phyloP scores from a whole-genome alignment of 768 basidiomycete species.

The Pisolithus microcarpus region DNA sequence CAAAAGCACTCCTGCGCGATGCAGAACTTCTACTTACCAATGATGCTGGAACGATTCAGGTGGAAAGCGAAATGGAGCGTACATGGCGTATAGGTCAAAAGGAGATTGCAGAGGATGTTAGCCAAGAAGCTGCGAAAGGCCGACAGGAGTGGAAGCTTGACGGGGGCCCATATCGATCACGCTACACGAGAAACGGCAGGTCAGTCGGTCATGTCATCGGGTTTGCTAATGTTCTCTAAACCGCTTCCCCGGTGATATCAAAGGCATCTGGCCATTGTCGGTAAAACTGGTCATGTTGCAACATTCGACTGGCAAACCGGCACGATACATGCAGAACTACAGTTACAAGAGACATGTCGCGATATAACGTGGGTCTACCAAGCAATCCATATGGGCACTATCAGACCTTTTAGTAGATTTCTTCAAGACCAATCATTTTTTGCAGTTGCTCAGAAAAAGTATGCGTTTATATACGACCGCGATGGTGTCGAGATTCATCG shows the following conservation, averaged over 20 bases:
- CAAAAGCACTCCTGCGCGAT: slow-evolving; percentile 58
- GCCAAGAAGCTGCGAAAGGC: slow-evolving; percentile 70
- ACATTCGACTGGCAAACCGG: slow-evolving; percentile 94
- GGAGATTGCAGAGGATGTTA: slow-evolving; percentile 61
- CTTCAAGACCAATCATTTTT: slow-evolving; percentile 89
- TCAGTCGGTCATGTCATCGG: slow-evolving; percentile 29
- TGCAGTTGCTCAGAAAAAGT: slow-evolving; percentile 94
- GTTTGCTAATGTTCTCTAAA: neutral
- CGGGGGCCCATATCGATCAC: slow-evolving; percentile 74
- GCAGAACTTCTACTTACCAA: slow-evolving; percentile 64
- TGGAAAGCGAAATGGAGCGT: slow-evolving; percentile 73
- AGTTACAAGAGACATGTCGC: slow-evolving; percentile 82
- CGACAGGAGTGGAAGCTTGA: slow-evolving; percentile 76
- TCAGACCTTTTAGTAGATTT: slow-evolving; percentile 44
- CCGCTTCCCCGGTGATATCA: neutral
- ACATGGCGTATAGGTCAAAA: slow-evolving; percentile 86
- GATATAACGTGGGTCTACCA: slow-evolving; percentile 71
- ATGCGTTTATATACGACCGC: slow-evolving; percentile 92
- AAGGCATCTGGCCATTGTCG: slow-evolving; percentile 83
- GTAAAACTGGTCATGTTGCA: slow-evolving; percentile 77
- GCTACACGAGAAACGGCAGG: slow-evolving; percentile 91
- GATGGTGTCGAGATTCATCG: slow-evolving; percentile 90
- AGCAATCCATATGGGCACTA: neutral
- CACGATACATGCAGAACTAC: slow-evolving; percentile 77
- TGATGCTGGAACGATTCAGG: slow-evolving; percentile 66